Percentiles rank a stretch among this genome's conserved stretches.
Evolutionary conservation across 2,329 filamentous ascomycete species (phyloP).

Genomic region (Fusarium lyarnte): DNA sequence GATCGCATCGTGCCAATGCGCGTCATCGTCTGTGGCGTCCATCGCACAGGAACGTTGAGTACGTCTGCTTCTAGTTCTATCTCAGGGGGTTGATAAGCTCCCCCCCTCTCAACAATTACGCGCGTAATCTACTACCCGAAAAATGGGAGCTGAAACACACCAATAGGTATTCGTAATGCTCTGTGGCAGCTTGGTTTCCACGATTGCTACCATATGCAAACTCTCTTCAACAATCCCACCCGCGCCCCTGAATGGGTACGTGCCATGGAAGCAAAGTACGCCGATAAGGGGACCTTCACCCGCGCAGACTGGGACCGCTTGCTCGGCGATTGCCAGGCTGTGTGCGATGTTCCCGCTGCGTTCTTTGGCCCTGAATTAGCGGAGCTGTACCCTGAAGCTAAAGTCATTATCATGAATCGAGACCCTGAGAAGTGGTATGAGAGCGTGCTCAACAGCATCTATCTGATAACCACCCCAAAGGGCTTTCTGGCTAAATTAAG

Average conservation of each 20-base stretch:
- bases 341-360: constrained; percentile 64
- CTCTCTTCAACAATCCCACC: constrained; percentile 40
- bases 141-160: constrained; percentile 13
- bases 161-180: constrained; percentile 47
- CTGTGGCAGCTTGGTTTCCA: constrained; percentile 50
- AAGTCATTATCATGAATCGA: constrained; percentile 52
- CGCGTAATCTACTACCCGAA: not conserved
- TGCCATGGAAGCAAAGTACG: constrained; percentile 48
- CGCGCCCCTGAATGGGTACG: constrained; percentile 45
- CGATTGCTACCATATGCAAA: constrained; percentile 51
- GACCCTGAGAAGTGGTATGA: constrained; percentile 51
- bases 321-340: constrained; percentile 59
- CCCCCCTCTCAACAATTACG: not conserved
- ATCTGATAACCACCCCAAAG: constrained; percentile 41
- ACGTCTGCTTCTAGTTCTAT: constrained; percentile 20
- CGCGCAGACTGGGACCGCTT: constrained; percentile 57
- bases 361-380: constrained; percentile 57
- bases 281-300: constrained; percentile 44
- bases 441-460: constrained; percentile 44
- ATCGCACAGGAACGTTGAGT: constrained; percentile 53
- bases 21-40: constrained; percentile 53
- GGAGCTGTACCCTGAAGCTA: constrained; percentile 48
- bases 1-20: constrained; percentile 51
- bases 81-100: not conserved
- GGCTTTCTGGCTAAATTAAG: constrained; percentile 38